Evolutionary conservation across 306 rosid species (phyloP).

Genomic region (Begonia loranthoides): DNA sequence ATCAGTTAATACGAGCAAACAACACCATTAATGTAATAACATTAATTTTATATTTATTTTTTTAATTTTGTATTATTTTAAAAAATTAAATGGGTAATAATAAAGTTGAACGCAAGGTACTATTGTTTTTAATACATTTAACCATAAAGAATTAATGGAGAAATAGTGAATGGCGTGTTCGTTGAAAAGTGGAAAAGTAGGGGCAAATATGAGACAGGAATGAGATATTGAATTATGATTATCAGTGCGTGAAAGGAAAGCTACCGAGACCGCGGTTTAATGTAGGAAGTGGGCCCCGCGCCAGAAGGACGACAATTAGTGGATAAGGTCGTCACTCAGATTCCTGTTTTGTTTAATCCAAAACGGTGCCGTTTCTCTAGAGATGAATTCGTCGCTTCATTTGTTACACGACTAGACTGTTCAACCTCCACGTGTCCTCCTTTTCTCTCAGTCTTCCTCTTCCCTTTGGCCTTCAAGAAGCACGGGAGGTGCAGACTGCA

Average conservation of each 20-base stretch:
- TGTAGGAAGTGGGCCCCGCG: constrained; percentile 1
- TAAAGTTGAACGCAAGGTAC: too few species aligned
- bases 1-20: too few species aligned
- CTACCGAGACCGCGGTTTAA: constrained; percentile 4
- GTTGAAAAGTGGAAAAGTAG: not conserved
- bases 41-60: too few species aligned
- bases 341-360: not conserved
- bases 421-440: constrained; percentile 43
- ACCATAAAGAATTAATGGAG: too few species aligned
- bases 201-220: not conserved
- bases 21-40: too few species aligned
- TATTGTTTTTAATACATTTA: too few species aligned
- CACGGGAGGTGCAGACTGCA: constrained; percentile 31
- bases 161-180: too few species aligned
- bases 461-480: constrained; percentile 45
- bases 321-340: constrained; percentile 17
- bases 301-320: not conserved
- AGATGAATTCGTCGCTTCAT: not conserved
- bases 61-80: too few species aligned
- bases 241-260: constrained; percentile 21
- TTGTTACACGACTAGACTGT: constrained; percentile 1
- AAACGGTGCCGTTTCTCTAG: not conserved
- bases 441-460: constrained; percentile 16
- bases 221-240: constrained; percentile 7
- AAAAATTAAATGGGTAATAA: too few species aligned